Conservation (phyloP, 2,329 filamentous ascomycete genomes). For the Colletotrichum aenigma region DNA sequence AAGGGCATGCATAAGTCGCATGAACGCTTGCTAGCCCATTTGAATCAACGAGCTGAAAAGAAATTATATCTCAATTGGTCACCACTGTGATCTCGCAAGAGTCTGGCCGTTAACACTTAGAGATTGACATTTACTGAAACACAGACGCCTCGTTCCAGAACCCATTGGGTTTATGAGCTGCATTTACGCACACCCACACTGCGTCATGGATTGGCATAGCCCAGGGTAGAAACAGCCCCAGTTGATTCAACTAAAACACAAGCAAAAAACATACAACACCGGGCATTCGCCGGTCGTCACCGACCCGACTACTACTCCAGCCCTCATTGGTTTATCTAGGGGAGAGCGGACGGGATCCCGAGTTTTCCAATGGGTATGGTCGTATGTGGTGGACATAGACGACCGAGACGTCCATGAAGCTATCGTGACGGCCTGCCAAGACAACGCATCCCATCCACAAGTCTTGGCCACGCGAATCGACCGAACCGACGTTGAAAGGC, state of each 20-base stretch:
- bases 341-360: not conserved
- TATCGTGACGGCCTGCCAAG: not conserved
- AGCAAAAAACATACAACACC: not conserved
- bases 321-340: not conserved
- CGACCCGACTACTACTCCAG: too few species aligned
- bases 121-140: not conserved
- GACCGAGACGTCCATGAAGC: not conserved
- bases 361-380: not conserved
- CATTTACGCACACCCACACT: not conserved
- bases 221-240: fast-evolving
- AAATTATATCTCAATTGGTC: not conserved
- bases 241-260: not conserved
- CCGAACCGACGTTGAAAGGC: fast-evolving
- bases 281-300: not conserved
- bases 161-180: not conserved
- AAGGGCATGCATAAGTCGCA: not conserved
- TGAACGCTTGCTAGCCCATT: not conserved
- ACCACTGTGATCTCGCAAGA: not conserved
- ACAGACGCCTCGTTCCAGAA: not conserved
- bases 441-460: not conserved
- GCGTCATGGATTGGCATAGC: not conserved
- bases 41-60: not conserved
- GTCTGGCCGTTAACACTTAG: not conserved
- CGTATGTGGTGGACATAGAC: fast-evolving
- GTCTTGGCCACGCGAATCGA: not conserved